phyloP scores from a whole-genome alignment of 352 stramenopile species.

The Stephanocyclus meneghinianus region DNA sequence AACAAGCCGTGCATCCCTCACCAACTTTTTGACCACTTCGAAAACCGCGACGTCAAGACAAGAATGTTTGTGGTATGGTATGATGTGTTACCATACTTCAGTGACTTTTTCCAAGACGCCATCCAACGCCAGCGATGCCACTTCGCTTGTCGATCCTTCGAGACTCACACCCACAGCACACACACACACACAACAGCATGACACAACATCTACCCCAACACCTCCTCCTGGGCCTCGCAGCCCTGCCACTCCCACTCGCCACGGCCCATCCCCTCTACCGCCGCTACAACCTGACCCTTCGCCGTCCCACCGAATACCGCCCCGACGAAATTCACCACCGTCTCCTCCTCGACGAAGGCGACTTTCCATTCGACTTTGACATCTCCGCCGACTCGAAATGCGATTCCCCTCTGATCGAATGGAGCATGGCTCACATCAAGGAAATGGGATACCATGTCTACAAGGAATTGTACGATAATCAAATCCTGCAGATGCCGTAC shows the following conservation, averaged over 20 bases:
- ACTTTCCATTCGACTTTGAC: conserved; percentile 11
- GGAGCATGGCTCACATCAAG: conserved; percentile 9
- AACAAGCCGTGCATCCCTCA: no score
- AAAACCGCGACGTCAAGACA: no score
- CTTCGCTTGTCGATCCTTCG: no score
- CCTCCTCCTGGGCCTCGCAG: neutral
- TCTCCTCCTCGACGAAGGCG: neutral
- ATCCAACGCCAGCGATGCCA: no score
- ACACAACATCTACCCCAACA: conserved; percentile 4
- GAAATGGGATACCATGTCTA: conserved; percentile 24
- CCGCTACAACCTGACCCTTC: conserved; percentile 4
- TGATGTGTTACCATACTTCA: no score
- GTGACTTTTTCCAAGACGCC: no score
- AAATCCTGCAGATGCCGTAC: conserved; percentile 29
- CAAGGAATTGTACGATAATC: conserved; percentile 25
- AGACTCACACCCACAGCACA: no score
- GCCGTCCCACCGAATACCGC: neutral
- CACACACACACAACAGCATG: neutral
- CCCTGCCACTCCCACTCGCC: neutral
- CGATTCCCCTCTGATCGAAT: conserved; percentile 10
- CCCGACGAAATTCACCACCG: neutral
- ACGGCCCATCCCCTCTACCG: neutral
- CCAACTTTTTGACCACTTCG: no score
- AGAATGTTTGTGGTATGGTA: no score
- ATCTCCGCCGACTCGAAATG: neutral